Conservation (phyloP, 1,284 basidiomycete species). For the Mycosarcoma mackinlayi region DNA sequence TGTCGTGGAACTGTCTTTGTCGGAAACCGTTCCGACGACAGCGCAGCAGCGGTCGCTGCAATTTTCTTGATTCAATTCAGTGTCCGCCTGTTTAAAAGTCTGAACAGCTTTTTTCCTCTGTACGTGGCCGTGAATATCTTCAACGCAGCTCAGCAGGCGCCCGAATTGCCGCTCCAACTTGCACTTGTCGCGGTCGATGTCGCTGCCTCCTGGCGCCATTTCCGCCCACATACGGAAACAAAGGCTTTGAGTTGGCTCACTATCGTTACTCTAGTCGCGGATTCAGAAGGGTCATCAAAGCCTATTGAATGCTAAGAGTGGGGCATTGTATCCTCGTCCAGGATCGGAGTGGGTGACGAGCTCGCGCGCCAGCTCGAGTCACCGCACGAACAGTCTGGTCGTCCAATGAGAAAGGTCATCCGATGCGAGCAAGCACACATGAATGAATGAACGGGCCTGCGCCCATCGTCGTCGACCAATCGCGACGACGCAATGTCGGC, state of each 20-base stretch:
- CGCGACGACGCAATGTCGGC: neutral
- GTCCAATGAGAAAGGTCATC: neutral
- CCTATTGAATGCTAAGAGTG: too few species aligned
- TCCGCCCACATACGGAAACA: too few species aligned
- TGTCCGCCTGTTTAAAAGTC: neutral
- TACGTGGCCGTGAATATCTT: too few species aligned
- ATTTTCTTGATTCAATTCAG: neutral
- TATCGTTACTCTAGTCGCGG: too few species aligned
- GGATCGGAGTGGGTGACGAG: too few species aligned
- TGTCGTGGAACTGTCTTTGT: neutral
- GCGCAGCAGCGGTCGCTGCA: neutral
- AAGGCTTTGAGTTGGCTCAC: too few species aligned
- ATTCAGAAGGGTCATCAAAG: too few species aligned
- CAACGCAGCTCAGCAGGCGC: neutral
- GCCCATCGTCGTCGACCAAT: conserved; percentile 3
- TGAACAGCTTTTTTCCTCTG: neutral
- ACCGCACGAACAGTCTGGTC: too few species aligned
- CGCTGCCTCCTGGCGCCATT: too few species aligned
- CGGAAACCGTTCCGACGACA: conserved; percentile 3
- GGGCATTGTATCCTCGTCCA: too few species aligned
- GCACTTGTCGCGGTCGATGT: too few species aligned
- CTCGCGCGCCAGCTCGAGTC: too few species aligned
- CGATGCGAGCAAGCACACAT: neutral
- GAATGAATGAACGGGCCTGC: conserved; percentile 10
- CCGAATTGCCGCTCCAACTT: conserved; percentile 2